Conservation (phyloP, 192 early-diverging fungal genomes). For the Lobosporangium transversale region DNA sequence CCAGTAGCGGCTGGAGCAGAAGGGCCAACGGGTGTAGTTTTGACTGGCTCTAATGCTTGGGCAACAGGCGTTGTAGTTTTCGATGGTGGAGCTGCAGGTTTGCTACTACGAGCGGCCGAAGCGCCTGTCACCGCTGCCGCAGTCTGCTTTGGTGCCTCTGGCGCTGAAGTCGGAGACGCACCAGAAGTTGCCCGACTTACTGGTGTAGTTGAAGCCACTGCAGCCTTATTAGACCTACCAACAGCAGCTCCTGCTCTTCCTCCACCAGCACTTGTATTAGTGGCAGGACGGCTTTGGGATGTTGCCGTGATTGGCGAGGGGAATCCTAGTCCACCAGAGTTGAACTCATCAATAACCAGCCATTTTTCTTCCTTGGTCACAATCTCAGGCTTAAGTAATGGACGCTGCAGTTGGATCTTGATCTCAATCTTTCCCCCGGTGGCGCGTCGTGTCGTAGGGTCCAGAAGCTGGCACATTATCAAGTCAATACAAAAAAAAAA, state of each 20-base stretch:
- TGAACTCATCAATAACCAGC: constrained; percentile 68
- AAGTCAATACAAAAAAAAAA: too few species aligned
- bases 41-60: constrained; percentile 6
- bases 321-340: constrained; percentile 40
- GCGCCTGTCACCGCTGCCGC: not conserved
- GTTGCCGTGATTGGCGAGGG: constrained; percentile 5
- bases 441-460: constrained; percentile 63
- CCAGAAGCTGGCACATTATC: constrained; percentile 76
- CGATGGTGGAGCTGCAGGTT: not conserved
- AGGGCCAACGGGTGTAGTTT: not conserved
- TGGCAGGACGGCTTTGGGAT: not conserved
- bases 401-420: constrained; percentile 68
- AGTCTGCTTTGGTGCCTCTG: not conserved
- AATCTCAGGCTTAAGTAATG: constrained; percentile 67
- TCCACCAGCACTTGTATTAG: not conserved
- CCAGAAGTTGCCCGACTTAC: not conserved
- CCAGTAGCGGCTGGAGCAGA: not conserved
- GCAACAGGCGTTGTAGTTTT: not conserved
- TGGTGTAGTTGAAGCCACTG: not conserved
- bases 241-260: constrained; percentile 7
- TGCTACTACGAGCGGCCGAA: not conserved
- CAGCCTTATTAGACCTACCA: not conserved
- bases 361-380: constrained; percentile 70
- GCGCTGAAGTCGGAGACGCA: not conserved
- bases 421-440: constrained; percentile 78